Evolutionary conservation across 2,329 filamentous ascomycete species (phyloP).

Genomic region (Raffaelea ambrosiae): DNA sequence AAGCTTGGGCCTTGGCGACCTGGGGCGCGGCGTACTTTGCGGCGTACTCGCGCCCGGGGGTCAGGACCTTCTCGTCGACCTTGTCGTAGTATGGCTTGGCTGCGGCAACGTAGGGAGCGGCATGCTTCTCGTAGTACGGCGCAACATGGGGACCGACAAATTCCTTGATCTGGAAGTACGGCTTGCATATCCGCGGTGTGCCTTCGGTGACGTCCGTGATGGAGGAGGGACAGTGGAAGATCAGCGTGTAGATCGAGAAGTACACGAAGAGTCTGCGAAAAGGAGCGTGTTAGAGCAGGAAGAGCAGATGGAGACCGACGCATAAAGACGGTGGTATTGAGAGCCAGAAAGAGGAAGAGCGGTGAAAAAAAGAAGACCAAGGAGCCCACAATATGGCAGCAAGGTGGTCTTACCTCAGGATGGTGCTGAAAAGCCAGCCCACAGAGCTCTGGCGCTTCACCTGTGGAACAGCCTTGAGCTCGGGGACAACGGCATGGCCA

Average conservation of each 20-base stretch:
- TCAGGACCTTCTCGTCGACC: constrained; percentile 55
- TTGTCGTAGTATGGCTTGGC: constrained; percentile 66
- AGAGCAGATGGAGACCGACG: neutral
- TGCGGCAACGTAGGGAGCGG: constrained; percentile 70
- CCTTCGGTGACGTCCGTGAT: constrained; percentile 57
- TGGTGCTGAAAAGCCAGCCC: neutral
- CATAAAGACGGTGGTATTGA: neutral
- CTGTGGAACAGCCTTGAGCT: constrained; percentile 16
- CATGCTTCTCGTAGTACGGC: constrained; percentile 81
- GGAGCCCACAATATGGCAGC: no score
- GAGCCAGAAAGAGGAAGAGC: no score
- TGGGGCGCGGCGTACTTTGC: constrained; percentile 69
- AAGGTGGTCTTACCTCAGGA: no score
- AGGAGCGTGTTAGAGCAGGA: neutral
- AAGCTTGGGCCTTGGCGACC: constrained; percentile 57
- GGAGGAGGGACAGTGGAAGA: constrained; percentile 73
- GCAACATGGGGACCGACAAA: constrained; percentile 63
- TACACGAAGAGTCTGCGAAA: constrained; percentile 71
- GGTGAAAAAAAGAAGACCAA: no score
- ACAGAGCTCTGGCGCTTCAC: neutral
- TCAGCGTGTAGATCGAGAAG: constrained; percentile 73
- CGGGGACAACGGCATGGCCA: constrained; percentile 25
- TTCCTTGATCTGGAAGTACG: constrained; percentile 63
- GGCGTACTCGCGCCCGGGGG: constrained; percentile 58
- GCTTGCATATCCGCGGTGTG: constrained; percentile 72